These are phyloP conservation scores for Kregervanrija delftensis DNA, from an alignment of 805 yeast genomes.

Conservation along the genomic window DNA sequence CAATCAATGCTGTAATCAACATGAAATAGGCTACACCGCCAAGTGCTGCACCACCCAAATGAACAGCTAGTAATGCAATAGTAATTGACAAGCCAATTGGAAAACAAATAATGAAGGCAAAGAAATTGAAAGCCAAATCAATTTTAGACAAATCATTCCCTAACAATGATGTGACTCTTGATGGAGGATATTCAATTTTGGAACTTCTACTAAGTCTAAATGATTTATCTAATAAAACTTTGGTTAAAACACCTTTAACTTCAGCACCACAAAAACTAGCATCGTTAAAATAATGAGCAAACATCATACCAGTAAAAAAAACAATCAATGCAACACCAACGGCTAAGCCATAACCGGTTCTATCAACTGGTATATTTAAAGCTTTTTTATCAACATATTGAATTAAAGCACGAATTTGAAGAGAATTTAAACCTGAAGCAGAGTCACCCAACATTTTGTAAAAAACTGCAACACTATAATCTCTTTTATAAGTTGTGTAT, in stretches of 20 bases:
- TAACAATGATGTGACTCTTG: conserved; percentile 68
- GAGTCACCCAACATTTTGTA: conserved; percentile 41
- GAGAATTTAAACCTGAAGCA: conserved; percentile 53
- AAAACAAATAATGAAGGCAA: conserved; percentile 56
- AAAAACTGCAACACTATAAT: conserved; percentile 34
- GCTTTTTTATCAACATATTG: conserved; percentile 51
- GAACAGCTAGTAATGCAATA: conserved; percentile 54
- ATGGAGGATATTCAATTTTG: conserved; percentile 53
- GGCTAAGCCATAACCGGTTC: conserved; percentile 67
- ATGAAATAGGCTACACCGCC: conserved; percentile 58
- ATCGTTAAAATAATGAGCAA: conserved; percentile 59
- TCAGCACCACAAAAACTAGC: conserved; percentile 63
- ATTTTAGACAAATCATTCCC: conserved; percentile 79
- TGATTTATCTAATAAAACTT: conserved; percentile 63
- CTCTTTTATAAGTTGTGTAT: conserved; percentile 41
- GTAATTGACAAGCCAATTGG: conserved; percentile 60
- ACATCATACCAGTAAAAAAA: conserved; percentile 36
- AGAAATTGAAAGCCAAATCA: conserved; percentile 67
- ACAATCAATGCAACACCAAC: conserved; percentile 60
- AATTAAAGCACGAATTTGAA: conserved; percentile 59
- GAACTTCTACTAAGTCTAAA: conserved; percentile 53
- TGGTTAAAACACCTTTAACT: conserved; percentile 62
- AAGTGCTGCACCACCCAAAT: conserved; percentile 67
- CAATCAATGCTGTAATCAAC: conserved; percentile 43
- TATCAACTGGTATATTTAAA: conserved; percentile 37